Evolutionary conservation across 768 basidiomycete species (phyloP).

Genomic region (Dentipellis sp.): DNA sequence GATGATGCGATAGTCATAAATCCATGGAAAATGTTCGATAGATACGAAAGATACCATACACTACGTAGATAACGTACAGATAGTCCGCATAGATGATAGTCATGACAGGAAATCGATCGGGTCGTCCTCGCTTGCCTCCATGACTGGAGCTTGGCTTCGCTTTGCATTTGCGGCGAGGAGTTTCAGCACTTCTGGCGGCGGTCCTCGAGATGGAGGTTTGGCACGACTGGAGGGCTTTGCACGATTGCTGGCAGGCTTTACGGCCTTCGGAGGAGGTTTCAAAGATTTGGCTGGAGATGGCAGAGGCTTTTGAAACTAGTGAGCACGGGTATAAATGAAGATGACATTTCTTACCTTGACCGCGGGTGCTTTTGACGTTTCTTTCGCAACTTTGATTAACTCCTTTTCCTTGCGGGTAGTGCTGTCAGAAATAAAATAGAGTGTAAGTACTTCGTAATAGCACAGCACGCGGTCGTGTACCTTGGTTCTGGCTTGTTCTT

Average conservation of each 20-base stretch:
- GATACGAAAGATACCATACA: not conserved
- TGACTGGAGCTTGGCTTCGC: not conserved
- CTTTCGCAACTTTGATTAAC: not conserved
- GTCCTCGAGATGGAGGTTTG: not conserved
- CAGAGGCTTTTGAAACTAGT: not conserved
- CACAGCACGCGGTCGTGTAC: too few relatives aligned
- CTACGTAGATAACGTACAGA: not conserved
- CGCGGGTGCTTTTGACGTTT: not conserved
- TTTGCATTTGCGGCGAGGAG: not conserved
- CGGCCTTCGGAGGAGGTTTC: not conserved
- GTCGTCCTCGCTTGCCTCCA: constrained; percentile 32
- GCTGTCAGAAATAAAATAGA: too few relatives aligned
- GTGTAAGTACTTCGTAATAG: too few relatives aligned
- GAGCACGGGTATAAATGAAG: not conserved
- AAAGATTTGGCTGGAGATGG: not conserved
- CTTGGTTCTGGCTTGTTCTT: too few relatives aligned
- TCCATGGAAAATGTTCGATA: not conserved
- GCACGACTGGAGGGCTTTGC: not conserved
- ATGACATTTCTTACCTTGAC: not conserved
- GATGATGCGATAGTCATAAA: not conserved
- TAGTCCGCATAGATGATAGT: constrained; percentile 6
- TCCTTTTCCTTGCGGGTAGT: not conserved
- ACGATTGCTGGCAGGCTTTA: not conserved
- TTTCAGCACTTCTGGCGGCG: not conserved
- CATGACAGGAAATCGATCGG: constrained; percentile 38